Base-by-base conservation (phyloP, 1,284 basidiomycete species). In the Papiliotrema terrestris region DNA sequence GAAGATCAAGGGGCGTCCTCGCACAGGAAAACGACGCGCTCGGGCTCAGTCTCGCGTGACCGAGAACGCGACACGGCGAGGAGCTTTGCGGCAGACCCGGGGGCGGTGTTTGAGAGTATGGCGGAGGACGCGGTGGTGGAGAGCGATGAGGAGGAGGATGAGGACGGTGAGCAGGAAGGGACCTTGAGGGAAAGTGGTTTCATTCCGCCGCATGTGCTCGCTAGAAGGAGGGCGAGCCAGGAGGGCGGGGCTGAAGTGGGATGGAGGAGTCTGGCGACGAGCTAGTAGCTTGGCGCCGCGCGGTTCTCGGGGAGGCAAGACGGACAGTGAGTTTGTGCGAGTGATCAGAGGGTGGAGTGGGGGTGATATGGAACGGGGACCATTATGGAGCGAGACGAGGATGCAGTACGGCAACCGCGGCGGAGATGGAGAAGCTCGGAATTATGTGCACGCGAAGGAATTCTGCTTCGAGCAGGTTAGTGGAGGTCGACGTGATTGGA, bases 131-230 rank as follows among this genome's bases (percentile, higher is more conserved):
- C 35, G 6, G 59, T 50, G 1, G 29, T 32, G 29, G 29, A 11
- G 11, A 32, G 29, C 29, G 58, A 59, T 42, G 59, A 58, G 11
- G 62, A 61, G 8, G 65, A 67, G 9, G 67, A 64, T 4, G 62
- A 54, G 11, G 63, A 60, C 17, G 63, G 50, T n/a, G 59, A 58
- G 15, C 51, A 62, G 6, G 53, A 47, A 14, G 67, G 67, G 11
- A 66, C 68, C 13, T 44, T 67, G 57, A 55, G 59, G 39, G 61
- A 67, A 8, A 54, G 49, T 17, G 55, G 51, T 35, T 74, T 74
- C 54, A 60, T 73, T 20, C 73, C 73, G 25, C 73, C 73, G 3
- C 73, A 74, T 57, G 65, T 72, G 1, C 49, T 71, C 23, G 67
- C 67, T 52, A 58, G 63, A 54, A 59, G 63, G 47, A 49, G 46